Conservation (phyloP, 116 monocot genomes). For the Iris pallida region DNA sequence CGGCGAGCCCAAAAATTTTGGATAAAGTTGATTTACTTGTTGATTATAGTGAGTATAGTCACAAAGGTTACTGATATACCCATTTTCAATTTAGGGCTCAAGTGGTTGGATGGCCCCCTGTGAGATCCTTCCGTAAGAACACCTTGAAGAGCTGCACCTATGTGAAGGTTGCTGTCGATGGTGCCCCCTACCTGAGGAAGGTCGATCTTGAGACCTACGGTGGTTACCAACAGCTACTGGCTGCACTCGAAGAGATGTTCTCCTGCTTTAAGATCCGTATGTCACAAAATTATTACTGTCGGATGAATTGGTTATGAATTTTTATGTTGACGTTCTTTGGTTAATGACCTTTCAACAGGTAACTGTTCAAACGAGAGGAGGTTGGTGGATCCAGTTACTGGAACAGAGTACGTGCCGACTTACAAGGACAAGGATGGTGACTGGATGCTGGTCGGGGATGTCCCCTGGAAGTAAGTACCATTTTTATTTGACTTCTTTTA, state of each 20-base stretch:
- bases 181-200: conserved; percentile 75
- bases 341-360: conserved; percentile 14
- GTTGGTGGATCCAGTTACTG: conserved; percentile 74
- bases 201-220: conserved; percentile 61
- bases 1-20: too few species aligned
- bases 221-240: conserved; percentile 56
- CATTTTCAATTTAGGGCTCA: conserved; percentile 33
- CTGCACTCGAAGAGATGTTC: conserved; percentile 71
- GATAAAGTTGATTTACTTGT: background rate
- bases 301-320: background rate
- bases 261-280: conserved; percentile 67
- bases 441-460: conserved; percentile 63
- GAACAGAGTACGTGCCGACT: conserved; percentile 65
- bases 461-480: conserved; percentile 64
- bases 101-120: conserved; percentile 87
- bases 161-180: conserved; percentile 82
- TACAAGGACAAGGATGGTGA: conserved; percentile 63
- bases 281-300: conserved; percentile 1
- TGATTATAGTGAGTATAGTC: too few species aligned
- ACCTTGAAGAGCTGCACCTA: conserved; percentile 55
- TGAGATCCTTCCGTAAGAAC: conserved; percentile 56
- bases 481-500: background rate
- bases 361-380: conserved; percentile 53
- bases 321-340: too few species aligned
- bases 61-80: background rate